Percentiles rank a stretch among this genome's conserved stretches.
Evolutionary conservation across 257 asterid genomes (phyloP).

Genomic region (Rehmannia glutinosa): DNA sequence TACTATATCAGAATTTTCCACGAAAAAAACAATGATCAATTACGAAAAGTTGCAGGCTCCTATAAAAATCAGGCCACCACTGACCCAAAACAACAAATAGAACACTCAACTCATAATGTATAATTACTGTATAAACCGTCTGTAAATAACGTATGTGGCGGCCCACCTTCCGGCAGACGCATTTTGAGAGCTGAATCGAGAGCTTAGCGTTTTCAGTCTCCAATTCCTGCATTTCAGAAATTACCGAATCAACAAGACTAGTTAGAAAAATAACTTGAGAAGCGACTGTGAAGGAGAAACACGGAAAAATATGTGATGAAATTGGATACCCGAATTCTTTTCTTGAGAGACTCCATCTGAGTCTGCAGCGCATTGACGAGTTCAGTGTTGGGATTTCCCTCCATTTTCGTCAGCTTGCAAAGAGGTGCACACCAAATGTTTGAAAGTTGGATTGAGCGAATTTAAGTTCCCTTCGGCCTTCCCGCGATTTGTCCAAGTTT

Average conservation of each 20-base stretch:
- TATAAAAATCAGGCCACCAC: neutral
- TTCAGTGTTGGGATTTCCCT: conserved; percentile 21
- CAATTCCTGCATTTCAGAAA: conserved; percentile 44
- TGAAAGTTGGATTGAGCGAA: conserved; percentile 16
- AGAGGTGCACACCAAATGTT: conserved; percentile 26
- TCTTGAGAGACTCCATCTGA: conserved; percentile 45
- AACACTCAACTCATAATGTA: neutral
- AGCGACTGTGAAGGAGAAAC: neutral
- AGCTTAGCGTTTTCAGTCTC: conserved; percentile 61
- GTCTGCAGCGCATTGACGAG: conserved; percentile 29
- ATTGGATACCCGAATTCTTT: conserved; percentile 41
- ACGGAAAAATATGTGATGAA: neutral
- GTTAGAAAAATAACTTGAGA: neutral
- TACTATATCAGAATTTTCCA: neutral
- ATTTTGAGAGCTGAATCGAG: conserved; percentile 44
- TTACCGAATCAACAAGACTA: neutral
- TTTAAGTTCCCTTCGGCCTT: neutral
- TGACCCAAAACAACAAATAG: neutral
- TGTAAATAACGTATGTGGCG: too few relatives aligned
- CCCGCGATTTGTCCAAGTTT: too few relatives aligned
- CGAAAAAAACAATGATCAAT: neutral
- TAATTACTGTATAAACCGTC: too few relatives aligned
- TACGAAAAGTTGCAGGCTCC: neutral
- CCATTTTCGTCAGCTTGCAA: conserved; percentile 27
- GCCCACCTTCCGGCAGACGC: conserved; percentile 65